Percentiles rank a stretch among this genome's conserved stretches.
These are phyloP conservation scores for Oropetium thomaeum DNA, from an alignment of 176 grass and related monocot species.

Conservation along the genomic window DNA sequence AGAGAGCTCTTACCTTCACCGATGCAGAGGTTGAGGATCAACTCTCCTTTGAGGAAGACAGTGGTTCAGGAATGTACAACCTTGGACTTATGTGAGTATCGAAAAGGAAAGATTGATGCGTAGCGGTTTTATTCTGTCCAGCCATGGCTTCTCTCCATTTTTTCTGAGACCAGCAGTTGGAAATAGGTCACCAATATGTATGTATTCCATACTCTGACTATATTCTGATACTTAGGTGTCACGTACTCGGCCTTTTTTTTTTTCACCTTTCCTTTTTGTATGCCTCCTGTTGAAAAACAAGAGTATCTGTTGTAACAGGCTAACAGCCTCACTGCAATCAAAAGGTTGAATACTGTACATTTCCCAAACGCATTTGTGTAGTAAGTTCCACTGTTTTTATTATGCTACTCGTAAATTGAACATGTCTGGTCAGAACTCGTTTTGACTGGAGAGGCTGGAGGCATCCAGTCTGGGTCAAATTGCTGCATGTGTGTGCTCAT, in stretches of 20 bases:
- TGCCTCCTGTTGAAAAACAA: not conserved
- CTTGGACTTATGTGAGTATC: conserved; percentile 14
- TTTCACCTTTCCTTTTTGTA: not conserved
- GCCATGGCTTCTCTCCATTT: conserved; percentile 12
- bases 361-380: not conserved
- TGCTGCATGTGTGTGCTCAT: not conserved
- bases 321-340: conserved; percentile 24
- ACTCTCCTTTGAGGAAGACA: conserved; percentile 54
- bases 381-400: not conserved
- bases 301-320: not conserved
- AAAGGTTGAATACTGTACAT: not conserved
- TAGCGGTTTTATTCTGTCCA: not conserved
- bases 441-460: not conserved
- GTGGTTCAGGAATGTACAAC: conserved; percentile 35
- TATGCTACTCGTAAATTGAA: not conserved
- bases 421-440: not conserved
- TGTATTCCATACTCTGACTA: conserved; percentile 34
- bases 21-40: conserved; percentile 80
- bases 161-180: conserved; percentile 22
- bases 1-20: conserved; percentile 93
- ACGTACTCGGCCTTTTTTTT: not conserved
- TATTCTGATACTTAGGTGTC: conserved; percentile 36
- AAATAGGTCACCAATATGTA: conserved; percentile 8
- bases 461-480: not conserved
- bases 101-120: not conserved